phyloP scores from a whole-genome alignment of 2,329 filamentous ascomycete genomes.

The Aspergillus oerlinghausenensis region DNA sequence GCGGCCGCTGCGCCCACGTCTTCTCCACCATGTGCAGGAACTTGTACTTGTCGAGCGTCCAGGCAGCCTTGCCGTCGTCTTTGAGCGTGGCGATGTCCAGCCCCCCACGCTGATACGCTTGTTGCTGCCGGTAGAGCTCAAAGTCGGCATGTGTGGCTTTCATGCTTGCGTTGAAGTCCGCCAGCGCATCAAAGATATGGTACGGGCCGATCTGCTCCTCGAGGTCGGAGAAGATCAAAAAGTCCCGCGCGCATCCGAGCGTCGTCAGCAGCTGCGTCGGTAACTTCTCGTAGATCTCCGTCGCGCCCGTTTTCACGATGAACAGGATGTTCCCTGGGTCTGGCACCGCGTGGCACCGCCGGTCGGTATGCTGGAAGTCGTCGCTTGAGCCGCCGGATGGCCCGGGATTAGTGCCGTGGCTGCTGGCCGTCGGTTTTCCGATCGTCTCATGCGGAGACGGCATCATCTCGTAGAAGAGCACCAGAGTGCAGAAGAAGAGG shows the following conservation, averaged over 20 bases:
- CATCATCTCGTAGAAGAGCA: neutral
- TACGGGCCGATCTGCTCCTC: constrained; percentile 28
- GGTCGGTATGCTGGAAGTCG: constrained; percentile 5
- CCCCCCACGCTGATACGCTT: constrained; percentile 43
- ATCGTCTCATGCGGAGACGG: neutral
- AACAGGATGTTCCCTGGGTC: constrained; percentile 47
- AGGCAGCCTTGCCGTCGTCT: constrained; percentile 32
- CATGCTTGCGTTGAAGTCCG: constrained; percentile 37
- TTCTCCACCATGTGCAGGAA: constrained; percentile 58
- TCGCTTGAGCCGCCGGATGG: neutral
- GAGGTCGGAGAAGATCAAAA: constrained; percentile 43
- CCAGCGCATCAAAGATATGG: constrained; percentile 29
- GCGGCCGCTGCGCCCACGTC: constrained; percentile 47
- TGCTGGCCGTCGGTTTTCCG: neutral
- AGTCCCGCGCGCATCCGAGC: constrained; percentile 47
- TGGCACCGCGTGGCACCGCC: constrained; percentile 40
- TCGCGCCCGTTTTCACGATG: constrained; percentile 56
- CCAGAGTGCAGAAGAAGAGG: neutral
- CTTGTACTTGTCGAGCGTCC: constrained; percentile 60
- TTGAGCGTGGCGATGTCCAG: constrained; percentile 30
- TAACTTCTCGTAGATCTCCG: constrained; percentile 49
- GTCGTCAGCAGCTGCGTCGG: constrained; percentile 54
- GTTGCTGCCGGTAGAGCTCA: constrained; percentile 39
- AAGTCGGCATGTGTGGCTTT: constrained; percentile 47
- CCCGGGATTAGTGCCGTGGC: neutral